Conservation (phyloP, 257 asterid genomes). For the Nicotiana attenuata region DNA sequence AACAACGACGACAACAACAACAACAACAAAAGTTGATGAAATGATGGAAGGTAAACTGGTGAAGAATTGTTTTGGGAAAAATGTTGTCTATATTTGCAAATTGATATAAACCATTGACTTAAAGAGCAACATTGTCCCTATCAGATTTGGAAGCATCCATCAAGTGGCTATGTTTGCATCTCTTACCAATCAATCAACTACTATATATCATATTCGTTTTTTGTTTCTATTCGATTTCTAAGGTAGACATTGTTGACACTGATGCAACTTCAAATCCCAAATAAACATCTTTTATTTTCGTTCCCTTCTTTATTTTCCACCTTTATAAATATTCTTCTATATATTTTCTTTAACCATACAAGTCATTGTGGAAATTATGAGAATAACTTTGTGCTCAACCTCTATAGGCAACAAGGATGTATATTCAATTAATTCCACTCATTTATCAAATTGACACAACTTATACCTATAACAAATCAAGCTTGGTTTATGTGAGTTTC, state of each 20-base stretch:
- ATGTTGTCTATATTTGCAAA: not conserved
- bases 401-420: not conserved
- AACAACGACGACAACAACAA: too few relatives aligned
- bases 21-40: not conserved
- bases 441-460: not conserved
- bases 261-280: not conserved
- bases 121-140: not conserved
- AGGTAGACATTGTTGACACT: not conserved
- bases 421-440: not conserved
- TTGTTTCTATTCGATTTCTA: not conserved
- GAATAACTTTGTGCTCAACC: not conserved
- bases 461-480: too few relatives aligned
- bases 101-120: constrained; percentile 3
- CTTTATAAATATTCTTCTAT: not conserved
- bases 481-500: too few relatives aligned
- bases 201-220: not conserved
- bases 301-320: not conserved
- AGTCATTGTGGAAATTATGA: not conserved
- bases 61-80: not conserved
- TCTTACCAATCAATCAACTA: not conserved
- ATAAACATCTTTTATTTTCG: not conserved
- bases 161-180: constrained; percentile 7
- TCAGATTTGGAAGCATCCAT: not conserved
- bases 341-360: not conserved
- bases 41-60: not conserved